phyloP scores from a whole-genome alignment of 306 rosid species.

The Sicyos baderoa region DNA sequence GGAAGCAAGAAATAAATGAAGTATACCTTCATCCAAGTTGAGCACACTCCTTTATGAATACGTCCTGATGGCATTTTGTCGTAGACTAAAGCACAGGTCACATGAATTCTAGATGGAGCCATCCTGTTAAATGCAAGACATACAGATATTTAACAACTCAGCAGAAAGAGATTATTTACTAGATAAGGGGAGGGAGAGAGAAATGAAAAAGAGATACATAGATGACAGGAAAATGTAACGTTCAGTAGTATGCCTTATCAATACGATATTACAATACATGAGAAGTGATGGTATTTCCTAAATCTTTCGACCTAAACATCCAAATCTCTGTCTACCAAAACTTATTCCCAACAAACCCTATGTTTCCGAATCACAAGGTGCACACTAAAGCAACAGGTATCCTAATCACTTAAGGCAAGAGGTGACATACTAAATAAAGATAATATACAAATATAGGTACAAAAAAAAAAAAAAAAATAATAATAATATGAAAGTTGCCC shows the following conservation, averaged over 20 bases:
- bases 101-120: slow-evolving; percentile 76
- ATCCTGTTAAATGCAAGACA: slow-evolving; percentile 45
- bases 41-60: slow-evolving; percentile 80
- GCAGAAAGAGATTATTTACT: not conserved
- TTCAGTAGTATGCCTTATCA: not conserved
- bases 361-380: too few relatives aligned
- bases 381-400: too few relatives aligned
- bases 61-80: slow-evolving; percentile 80
- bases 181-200: too few relatives aligned
- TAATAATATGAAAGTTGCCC: too few relatives aligned
- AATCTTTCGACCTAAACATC: too few relatives aligned
- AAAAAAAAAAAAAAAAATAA: too few relatives aligned
- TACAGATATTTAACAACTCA: not conserved
- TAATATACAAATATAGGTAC: too few relatives aligned
- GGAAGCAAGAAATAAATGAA: slow-evolving; percentile 18
- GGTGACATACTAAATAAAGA: too few relatives aligned
- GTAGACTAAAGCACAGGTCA: slow-evolving; percentile 80
- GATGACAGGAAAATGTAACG: not conserved
- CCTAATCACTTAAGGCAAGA: too few relatives aligned
- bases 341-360: not conserved
- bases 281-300: not conserved
- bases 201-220: not conserved
- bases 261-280: not conserved
- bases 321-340: not conserved
- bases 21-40: slow-evolving; percentile 97